phyloP scores from a whole-genome alignment of 176 grass and related monocot genomes.

The Puccinellia tenuiflora region DNA sequence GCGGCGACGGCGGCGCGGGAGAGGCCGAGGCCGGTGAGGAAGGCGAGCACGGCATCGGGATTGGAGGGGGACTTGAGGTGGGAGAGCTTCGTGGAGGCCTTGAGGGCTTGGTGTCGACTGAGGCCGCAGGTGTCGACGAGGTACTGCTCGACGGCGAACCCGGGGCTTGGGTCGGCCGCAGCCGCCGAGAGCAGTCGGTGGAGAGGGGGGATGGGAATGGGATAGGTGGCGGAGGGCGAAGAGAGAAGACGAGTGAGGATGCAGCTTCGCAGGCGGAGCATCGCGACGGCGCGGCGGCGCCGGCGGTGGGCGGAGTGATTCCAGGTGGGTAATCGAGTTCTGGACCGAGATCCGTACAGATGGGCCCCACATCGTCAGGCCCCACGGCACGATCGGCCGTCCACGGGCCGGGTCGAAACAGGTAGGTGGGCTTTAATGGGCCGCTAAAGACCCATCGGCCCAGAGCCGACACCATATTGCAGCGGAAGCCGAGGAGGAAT shows the following conservation, averaged over 20 bases:
- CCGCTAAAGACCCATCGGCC: background rate
- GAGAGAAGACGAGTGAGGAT: background rate
- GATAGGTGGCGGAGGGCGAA: background rate
- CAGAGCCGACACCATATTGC: background rate
- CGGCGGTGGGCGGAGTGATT: too few relatives aligned
- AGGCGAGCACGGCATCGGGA: conserved; percentile 35
- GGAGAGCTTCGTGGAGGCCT: background rate
- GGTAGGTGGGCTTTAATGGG: background rate
- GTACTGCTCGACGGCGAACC: background rate
- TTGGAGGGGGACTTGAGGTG: conserved; percentile 10
- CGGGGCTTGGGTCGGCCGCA: background rate
- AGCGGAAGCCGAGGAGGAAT: background rate
- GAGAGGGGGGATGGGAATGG: background rate
- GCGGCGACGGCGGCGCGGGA: background rate
- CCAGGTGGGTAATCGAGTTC: too few relatives aligned
- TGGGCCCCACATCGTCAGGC: background rate
- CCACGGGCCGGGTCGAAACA: background rate
- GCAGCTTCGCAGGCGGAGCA: background rate
- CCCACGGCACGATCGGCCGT: background rate
- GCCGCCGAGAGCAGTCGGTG: background rate
- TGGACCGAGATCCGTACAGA: background rate
- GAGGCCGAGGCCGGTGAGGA: background rate
- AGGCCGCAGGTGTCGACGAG: background rate
- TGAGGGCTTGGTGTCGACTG: background rate
- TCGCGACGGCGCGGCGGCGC: background rate